Conservation (phyloP, 1,284 basidiomycete species). For the Malassezia sp. region DNA sequence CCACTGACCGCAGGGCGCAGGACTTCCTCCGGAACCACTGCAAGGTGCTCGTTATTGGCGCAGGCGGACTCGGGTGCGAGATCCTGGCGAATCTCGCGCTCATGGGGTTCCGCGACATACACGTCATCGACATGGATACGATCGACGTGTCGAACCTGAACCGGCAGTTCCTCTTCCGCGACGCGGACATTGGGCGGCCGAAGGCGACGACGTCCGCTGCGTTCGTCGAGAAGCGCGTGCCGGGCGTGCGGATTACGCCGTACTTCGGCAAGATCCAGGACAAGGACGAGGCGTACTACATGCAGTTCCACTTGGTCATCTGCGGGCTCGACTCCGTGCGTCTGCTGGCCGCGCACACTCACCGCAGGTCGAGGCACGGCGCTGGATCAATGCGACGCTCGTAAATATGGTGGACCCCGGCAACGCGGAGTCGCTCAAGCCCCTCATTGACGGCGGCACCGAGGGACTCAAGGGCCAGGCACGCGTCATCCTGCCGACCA, state of each 20-base stretch:
- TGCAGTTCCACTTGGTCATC: conserved; percentile 91
- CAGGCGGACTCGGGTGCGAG: conserved; percentile 44
- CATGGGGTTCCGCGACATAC: conserved; percentile 90
- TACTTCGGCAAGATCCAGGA: conserved; percentile 93
- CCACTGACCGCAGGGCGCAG: conserved; percentile 56
- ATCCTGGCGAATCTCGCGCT: conserved; percentile 41
- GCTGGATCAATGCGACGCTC: conserved; percentile 98
- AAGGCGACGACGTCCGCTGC: conserved; percentile 90
- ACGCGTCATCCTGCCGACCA: conserved; percentile 85
- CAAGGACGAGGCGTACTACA: conserved; percentile 87
- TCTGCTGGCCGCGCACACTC: too few relatives aligned
- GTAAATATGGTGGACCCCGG: conserved; percentile 74
- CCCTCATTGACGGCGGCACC: conserved; percentile 96
- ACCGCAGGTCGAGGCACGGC: conserved; percentile 61
- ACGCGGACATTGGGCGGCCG: conserved; percentile 79
- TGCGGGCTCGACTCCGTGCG: conserved; percentile 97
- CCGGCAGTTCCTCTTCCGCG: conserved; percentile 90
- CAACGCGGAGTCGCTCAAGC: conserved; percentile 82
- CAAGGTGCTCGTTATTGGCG: conserved; percentile 85
- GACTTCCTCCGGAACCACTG: conserved; percentile 68
- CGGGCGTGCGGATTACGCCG: conserved; percentile 86
- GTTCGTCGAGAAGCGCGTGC: conserved; percentile 71
- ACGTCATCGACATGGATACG: conserved; percentile 99
- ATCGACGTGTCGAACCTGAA: conserved; percentile 99
- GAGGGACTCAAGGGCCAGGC: conserved; percentile 99